phyloP scores from a whole-genome alignment of 805 yeast species.

The Spathaspora passalidarum region DNA sequence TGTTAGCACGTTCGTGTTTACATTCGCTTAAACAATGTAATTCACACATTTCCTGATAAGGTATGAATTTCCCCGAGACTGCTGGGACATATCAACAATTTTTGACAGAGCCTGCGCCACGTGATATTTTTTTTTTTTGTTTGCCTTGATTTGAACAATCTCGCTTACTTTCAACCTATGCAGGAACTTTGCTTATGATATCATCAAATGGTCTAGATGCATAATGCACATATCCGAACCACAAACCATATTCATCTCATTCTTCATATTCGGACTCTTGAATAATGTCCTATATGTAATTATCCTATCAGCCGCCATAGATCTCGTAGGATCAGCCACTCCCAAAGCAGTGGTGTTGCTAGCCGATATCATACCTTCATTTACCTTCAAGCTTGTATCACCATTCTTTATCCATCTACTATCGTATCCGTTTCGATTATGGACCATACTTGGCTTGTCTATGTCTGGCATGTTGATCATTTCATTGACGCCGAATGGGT shows the following conservation, averaged over 20 bases:
- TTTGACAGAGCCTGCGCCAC: not conserved
- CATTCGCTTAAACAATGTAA: too few relatives aligned
- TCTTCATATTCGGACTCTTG: constrained; percentile 81
- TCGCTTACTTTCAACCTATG: too few relatives aligned
- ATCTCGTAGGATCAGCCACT: constrained; percentile 74
- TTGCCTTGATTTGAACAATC: too few relatives aligned
- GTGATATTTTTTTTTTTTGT: not conserved
- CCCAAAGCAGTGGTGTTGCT: constrained; percentile 86
- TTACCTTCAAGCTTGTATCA: constrained; percentile 63
- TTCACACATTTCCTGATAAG: too few relatives aligned
- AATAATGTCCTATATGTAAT: constrained; percentile 91
- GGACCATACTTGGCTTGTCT: constrained; percentile 55
- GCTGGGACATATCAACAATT: not conserved
- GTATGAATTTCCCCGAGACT: too few relatives aligned
- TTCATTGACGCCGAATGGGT: constrained; percentile 34
- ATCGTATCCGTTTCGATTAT: constrained; percentile 56
- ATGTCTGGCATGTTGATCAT: constrained; percentile 72
- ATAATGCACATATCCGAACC: constrained; percentile 2
- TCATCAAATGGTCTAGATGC: not conserved
- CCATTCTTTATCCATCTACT: constrained; percentile 76
- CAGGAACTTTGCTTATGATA: not conserved
- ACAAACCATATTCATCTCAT: constrained; percentile 43
- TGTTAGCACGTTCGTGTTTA: too few relatives aligned
- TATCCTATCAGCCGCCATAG: constrained; percentile 88
- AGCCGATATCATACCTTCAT: constrained; percentile 85